Evolutionary conservation across 345 rosid genomes (phyloP), one percentile per base, ranked within the genome.

Genomic region (sweet orange (Citrus sinensis)): DNA sequence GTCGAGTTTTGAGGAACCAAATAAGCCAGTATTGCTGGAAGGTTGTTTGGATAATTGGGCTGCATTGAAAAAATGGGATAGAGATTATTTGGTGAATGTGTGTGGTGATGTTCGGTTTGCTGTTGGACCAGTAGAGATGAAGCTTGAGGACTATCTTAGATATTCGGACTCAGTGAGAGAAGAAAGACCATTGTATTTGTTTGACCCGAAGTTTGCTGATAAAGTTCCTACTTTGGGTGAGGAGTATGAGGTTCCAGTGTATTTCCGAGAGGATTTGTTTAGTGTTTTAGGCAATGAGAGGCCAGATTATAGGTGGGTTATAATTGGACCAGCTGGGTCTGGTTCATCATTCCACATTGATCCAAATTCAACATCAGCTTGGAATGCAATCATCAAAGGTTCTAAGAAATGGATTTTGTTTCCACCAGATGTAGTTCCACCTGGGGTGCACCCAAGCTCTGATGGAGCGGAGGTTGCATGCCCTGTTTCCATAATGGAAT

Each of bases 391-490:
- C 79, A 85, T 94, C 46, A 96, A 79, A 37, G 99, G 99, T 65
- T 96, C 99, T 32, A 94, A 96, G 78, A 96, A 96, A 82, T 96
- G 98, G 98, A 76, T 96, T 82, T 76, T 96, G 84, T 96, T 96
- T 86, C 99, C 98, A 1, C 99, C 99, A 0, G 97, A 94, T 71
- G 95, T 91, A 67, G 81, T 88, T 82, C 99, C 99, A 19, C 98
- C 99, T 0, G 99, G 99, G 14, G 98, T 96, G 67, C 93, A 89
- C 85, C 99, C 98, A 0, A 96, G 99, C 87, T 89, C 97, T 0
- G 98, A 96, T 85, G 99, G 99, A 25, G 92, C 97, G 2, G 99
- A 96, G 82, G 99, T 96, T 79, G 99, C 99, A 0, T 91, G 97
- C 75, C 99, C 99, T 35, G 95, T 96, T 83, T 96, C 99, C 0